Evolutionary conservation across 2,329 filamentous ascomycete genomes (phyloP).

Genomic region (Xylaria sp.): DNA sequence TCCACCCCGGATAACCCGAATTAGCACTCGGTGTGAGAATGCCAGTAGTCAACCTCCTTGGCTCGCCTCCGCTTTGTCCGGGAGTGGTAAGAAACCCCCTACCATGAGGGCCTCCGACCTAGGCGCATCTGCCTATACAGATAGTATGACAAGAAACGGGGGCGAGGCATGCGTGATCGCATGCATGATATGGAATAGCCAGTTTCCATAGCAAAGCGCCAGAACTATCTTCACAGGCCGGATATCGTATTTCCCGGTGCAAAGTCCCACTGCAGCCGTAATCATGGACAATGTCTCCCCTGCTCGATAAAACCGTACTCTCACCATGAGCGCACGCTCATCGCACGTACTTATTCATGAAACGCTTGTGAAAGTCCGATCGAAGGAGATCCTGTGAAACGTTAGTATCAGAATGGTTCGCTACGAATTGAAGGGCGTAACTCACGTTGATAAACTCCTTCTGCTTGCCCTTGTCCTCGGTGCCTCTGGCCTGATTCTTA

Average conservation of each 20-base stretch:
- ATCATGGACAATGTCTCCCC: background rate
- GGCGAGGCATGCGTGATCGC: conserved; percentile 18
- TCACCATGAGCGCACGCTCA: conserved; percentile 25
- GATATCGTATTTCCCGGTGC: background rate
- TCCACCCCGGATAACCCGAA: conserved; percentile 16
- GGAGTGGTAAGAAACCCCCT: no score
- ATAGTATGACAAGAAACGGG: conserved; percentile 21
- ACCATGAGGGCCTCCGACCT: no score
- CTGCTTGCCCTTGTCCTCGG: conserved; percentile 79
- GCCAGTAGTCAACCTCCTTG: conserved; percentile 28
- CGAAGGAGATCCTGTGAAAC: conserved; percentile 67
- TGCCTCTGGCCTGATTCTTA: conserved; percentile 95
- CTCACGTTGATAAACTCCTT: conserved; percentile 96
- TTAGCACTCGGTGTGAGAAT: conserved; percentile 30
- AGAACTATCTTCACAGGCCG: background rate
- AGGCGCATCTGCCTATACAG: no score
- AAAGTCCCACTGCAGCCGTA: no score
- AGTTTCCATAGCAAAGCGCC: background rate
- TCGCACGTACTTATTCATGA: conserved; percentile 72
- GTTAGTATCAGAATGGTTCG: conserved; percentile 24
- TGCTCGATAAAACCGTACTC: background rate
- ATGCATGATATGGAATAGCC: background rate
- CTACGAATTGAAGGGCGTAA: conserved; percentile 13
- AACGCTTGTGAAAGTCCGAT: conserved; percentile 95
- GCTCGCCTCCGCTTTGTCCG: conserved; percentile 17